phyloP scores from a whole-genome alignment of 345 rosid genomes.

The Eucalyptus sp. region DNA sequence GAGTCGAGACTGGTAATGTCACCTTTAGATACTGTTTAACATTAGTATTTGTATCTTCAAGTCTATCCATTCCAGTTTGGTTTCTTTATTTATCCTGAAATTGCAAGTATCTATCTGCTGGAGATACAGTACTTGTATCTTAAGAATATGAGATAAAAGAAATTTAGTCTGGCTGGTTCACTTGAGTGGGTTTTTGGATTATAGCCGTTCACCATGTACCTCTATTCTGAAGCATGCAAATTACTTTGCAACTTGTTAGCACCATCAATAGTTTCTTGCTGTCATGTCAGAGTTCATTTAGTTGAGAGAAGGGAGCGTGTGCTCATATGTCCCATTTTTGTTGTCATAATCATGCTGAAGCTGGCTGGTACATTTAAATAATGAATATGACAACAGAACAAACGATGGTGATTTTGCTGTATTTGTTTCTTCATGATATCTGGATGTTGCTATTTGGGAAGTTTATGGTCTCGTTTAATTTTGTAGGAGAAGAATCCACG shows the following conservation, averaged over 20 bases:
- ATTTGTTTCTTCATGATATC: neutral
- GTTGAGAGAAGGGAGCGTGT: neutral
- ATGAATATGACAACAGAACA: neutral
- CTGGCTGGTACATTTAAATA: neutral
- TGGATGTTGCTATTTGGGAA: neutral
- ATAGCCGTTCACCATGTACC: neutral
- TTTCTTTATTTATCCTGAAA: neutral
- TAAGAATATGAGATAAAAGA: neutral
- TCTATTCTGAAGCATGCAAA: neutral
- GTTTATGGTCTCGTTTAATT: neutral
- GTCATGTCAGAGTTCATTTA: neutral
- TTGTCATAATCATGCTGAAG: neutral
- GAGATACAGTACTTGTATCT: neutral
- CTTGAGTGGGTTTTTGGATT: neutral
- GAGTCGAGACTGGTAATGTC: constrained; percentile 56
- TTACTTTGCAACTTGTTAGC: neutral
- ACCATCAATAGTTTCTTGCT: neutral
- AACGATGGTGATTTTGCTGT: neutral
- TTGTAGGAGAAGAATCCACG: constrained; percentile 95
- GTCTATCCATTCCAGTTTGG: neutral
- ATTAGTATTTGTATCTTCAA: neutral
- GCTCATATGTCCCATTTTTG: neutral
- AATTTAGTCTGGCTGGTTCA: neutral
- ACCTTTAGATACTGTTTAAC: neutral
- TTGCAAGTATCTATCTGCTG: neutral